Conservation (phyloP, 2,329 filamentous ascomycete genomes). For the Ramularia collo-cygni region DNA sequence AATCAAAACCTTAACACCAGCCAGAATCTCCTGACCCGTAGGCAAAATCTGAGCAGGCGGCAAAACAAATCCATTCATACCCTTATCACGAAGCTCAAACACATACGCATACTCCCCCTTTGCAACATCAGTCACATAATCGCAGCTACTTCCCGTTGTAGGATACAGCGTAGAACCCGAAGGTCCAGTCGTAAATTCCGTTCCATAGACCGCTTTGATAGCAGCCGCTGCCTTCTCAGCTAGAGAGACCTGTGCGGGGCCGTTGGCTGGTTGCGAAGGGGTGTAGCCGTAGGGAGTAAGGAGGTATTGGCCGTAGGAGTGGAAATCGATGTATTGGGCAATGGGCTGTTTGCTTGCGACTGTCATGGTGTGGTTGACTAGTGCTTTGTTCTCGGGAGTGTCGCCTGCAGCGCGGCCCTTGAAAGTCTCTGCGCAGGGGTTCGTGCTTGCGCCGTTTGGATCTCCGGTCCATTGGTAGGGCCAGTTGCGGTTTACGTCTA, state of each 20-base stretch:
- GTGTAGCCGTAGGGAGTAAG: conserved; percentile 55
- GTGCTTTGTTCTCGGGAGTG: conserved; percentile 46
- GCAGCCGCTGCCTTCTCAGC: conserved; percentile 45
- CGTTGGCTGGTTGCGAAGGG: conserved; percentile 43
- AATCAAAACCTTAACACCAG: conserved; percentile 26
- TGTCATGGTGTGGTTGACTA: conserved; percentile 43
- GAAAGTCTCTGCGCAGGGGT: conserved; percentile 48
- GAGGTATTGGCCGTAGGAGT: conserved; percentile 57
- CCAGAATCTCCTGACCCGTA: conserved; percentile 42
- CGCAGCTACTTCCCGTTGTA: conserved; percentile 41
- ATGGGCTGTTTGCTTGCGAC: conserved; percentile 45
- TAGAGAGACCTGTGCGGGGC: conserved; percentile 46
- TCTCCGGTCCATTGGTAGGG: conserved; percentile 42
- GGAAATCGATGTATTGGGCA: conserved; percentile 58
- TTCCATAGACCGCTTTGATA: conserved; percentile 50
- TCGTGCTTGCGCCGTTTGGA: conserved; percentile 42
- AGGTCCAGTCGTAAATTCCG: conserved; percentile 36
- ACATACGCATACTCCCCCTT: conserved; percentile 42
- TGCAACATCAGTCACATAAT: conserved; percentile 39
- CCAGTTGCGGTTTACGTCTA: no score
- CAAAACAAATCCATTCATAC: conserved; percentile 43
- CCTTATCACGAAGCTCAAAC: conserved; percentile 46
- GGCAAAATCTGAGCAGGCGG: conserved; percentile 45
- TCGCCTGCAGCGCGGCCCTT: conserved; percentile 34
- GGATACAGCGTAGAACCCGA: conserved; percentile 53